Conservation (phyloP, 352 stramenopile genomes). For the Phytophthora podocarpi region DNA sequence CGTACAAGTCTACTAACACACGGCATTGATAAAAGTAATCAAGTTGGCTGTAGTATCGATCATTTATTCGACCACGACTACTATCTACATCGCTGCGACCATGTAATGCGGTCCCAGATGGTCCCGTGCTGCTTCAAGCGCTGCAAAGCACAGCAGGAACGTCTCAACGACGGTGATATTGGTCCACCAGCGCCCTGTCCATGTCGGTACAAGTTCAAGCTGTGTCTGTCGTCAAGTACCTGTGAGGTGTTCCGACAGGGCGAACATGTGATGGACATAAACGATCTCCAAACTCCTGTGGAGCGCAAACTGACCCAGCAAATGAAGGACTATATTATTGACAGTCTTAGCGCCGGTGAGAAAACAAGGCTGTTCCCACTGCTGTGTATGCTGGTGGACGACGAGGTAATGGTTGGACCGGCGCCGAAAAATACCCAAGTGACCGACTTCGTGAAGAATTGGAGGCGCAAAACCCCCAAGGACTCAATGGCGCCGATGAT, state of each 20-base stretch:
- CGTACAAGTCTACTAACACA: not conserved
- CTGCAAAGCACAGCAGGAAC: not conserved
- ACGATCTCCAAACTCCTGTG: not conserved
- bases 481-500: conserved; percentile 1
- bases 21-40: not conserved
- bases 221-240: not conserved
- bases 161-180: not conserved
- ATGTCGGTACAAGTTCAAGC: conserved; percentile 4
- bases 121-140: not conserved
- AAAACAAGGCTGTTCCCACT: not conserved
- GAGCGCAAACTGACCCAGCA: not conserved
- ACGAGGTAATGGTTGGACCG: not conserved
- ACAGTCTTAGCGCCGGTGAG: not conserved
- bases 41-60: not conserved
- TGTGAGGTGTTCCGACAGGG: not conserved
- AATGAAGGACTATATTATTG: conserved; percentile 5
- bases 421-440: not conserved
- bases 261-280: conserved; percentile 7
- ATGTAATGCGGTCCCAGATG: not conserved
- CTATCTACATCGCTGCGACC: not conserved
- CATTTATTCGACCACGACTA: not conserved
- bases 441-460: conserved; percentile 7
- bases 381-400: not conserved
- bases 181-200: not conserved
- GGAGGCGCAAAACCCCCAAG: not conserved